A percentile compares a stretch with the other conserved stretches of the same genome.
Evolutionary conservation across 2,329 filamentous ascomycete genomes (phyloP).

Genomic region (Diaporthe nobilis): DNA sequence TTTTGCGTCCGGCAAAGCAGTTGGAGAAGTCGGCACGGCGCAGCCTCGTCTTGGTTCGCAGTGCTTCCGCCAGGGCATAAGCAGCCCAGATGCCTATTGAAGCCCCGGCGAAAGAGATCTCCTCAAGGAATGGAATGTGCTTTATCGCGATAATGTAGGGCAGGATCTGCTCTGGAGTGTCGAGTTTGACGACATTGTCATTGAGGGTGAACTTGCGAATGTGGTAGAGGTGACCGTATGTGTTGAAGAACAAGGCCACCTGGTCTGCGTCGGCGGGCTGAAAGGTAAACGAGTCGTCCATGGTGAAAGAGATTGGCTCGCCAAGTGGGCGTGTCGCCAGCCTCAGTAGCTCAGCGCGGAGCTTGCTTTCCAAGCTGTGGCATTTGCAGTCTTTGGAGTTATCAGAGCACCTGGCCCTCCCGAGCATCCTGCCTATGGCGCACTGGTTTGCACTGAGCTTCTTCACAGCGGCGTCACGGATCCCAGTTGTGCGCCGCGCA

Average conservation of each 20-base stretch:
- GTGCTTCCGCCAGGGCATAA: neutral
- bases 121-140: neutral
- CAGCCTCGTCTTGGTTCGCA: conserved; percentile 14
- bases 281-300: neutral
- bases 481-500: neutral
- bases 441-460: conserved; percentile 18
- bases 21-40: conserved; percentile 16
- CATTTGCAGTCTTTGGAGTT: neutral
- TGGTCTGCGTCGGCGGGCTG: neutral
- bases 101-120: neutral
- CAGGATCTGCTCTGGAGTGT: conserved; percentile 1
- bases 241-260: conserved; percentile 10
- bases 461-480: conserved; percentile 9
- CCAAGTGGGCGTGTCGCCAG: neutral
- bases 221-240: neutral
- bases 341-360: neutral
- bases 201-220: conserved; percentile 3
- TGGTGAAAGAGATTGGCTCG: neutral
- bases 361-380: neutral
- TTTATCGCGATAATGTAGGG: conserved; percentile 1
- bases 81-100: conserved; percentile 15
- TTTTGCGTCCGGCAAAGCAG: neutral
- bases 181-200: neutral
- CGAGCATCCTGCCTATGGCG: neutral
- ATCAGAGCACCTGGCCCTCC: neutral